phyloP scores from a whole-genome alignment of 345 rosid genomes.

The Ceriops tagal region DNA sequence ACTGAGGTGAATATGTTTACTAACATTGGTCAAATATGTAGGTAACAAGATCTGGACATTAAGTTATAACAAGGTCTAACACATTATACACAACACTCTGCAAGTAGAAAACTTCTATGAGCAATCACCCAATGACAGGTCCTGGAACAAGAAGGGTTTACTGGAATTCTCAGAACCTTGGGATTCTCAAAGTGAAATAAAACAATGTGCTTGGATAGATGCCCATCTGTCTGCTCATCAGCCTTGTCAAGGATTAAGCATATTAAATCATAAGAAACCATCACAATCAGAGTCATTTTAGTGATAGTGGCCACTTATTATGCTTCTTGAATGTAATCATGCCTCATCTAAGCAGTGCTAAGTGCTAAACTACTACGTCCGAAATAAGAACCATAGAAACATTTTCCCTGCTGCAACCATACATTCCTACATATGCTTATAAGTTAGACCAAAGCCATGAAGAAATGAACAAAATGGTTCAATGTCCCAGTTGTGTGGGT shows the following conservation, averaged over 20 bases:
- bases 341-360: no score
- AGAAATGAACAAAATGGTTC: no score
- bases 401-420: no score
- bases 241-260: slow-evolving; percentile 95
- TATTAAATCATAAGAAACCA: slow-evolving; percentile 67
- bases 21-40: slow-evolving; percentile 78
- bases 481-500: no score
- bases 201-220: slow-evolving; percentile 91
- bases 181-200: slow-evolving; percentile 77
- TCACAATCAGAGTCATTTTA: slow-evolving; percentile 1
- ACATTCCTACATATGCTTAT: no score
- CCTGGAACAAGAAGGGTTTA: neutral
- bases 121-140: neutral
- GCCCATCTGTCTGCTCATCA: slow-evolving; percentile 85
- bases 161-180: slow-evolving; percentile 47
- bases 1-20: slow-evolving; percentile 74
- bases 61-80: slow-evolving; percentile 22
- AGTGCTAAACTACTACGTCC: no score
- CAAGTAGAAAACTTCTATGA: slow-evolving; percentile 18
- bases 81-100: slow-evolving; percentile 51
- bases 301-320: neutral
- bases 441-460: no score
- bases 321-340: no score
- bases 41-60: slow-evolving; percentile 70
- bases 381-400: no score